Percentiles rank a stretch among this genome's conserved stretches.
phyloP scores from a whole-genome alignment of 2,329 filamentous ascomycete species.

The Verticillium alfalfae region DNA sequence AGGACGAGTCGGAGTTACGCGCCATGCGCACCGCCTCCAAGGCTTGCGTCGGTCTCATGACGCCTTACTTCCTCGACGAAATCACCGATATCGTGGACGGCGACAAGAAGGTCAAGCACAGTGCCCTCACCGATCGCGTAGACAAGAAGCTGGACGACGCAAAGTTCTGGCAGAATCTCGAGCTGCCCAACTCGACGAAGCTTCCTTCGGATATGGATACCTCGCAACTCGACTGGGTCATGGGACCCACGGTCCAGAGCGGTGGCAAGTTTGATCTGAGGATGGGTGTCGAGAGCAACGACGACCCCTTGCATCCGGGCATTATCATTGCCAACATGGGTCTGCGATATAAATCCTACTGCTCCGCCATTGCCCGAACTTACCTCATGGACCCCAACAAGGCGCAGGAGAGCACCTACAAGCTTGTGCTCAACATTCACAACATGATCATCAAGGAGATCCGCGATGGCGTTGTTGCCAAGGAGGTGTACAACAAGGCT shows the following conservation, averaged over 20 bases:
- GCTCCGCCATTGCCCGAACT: constrained; percentile 84
- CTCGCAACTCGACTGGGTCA: constrained; percentile 86
- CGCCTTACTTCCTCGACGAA: constrained; percentile 94
- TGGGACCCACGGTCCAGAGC: constrained; percentile 87
- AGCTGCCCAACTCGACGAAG: constrained; percentile 65
- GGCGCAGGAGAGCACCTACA: constrained; percentile 90
- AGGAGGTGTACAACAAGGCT: constrained; percentile 90
- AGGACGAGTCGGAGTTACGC: constrained; percentile 90
- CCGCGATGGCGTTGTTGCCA: constrained; percentile 76
- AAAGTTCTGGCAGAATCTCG: constrained; percentile 84
- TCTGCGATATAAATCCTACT: constrained; percentile 92
- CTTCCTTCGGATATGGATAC: constrained; percentile 83
- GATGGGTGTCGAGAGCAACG: constrained; percentile 71
- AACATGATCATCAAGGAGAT: constrained; percentile 87
- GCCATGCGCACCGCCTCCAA: constrained; percentile 92
- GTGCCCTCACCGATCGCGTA: constrained; percentile 77
- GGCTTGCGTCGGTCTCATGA: constrained; percentile 90
- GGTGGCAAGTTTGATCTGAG: constrained; percentile 92
- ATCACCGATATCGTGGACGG: constrained; percentile 95
- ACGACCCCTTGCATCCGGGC: constrained; percentile 79
- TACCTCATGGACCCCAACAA: constrained; percentile 98
- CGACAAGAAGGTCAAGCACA: constrained; percentile 96
- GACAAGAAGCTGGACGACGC: constrained; percentile 86
- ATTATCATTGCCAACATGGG: constrained; percentile 92
- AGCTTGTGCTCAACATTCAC: constrained; percentile 77